Conservation (phyloP, 2,329 filamentous ascomycete species). For the Pseudogymnoascus sp. region DNA sequence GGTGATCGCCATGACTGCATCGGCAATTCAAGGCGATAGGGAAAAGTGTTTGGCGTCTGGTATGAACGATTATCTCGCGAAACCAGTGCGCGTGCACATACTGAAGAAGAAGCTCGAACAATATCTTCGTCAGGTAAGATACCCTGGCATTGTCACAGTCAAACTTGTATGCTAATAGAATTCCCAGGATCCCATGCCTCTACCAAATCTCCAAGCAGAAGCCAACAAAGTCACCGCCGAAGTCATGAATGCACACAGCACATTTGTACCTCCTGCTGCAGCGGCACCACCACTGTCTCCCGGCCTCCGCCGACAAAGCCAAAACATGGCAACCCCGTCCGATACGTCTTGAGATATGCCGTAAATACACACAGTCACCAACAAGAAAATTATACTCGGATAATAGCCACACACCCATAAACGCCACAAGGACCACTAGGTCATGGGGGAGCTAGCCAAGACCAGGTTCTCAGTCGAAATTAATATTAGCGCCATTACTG, state of each 20-base stretch:
- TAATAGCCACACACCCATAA: background rate
- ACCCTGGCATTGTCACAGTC: background rate
- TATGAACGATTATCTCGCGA: conserved; percentile 97
- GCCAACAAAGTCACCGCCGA: conserved; percentile 21
- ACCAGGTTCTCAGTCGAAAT: background rate
- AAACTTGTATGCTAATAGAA: background rate
- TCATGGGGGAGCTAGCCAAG: background rate
- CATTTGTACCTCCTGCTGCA: conserved; percentile 7
- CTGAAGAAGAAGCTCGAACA: conserved; percentile 75
- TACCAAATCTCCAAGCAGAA: conserved; percentile 23
- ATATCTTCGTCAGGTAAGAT: conserved; percentile 42
- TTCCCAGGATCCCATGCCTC: conserved; percentile 17
- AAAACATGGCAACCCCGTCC: background rate
- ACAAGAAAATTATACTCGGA: background rate
- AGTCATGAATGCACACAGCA: conserved; percentile 20
- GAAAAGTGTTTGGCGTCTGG: conserved; percentile 94
- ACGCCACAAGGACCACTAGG: background rate
- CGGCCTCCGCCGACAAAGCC: background rate
- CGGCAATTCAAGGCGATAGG: conserved; percentile 85
- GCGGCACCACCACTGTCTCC: conserved; percentile 11
- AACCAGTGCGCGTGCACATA: conserved; percentile 84
- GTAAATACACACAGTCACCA: background rate
- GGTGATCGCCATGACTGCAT: conserved; percentile 97
- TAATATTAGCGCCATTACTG: background rate
- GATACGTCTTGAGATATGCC: background rate